Conservation (phyloP, 441 rosid species). For the Breynia disticha region DNA sequence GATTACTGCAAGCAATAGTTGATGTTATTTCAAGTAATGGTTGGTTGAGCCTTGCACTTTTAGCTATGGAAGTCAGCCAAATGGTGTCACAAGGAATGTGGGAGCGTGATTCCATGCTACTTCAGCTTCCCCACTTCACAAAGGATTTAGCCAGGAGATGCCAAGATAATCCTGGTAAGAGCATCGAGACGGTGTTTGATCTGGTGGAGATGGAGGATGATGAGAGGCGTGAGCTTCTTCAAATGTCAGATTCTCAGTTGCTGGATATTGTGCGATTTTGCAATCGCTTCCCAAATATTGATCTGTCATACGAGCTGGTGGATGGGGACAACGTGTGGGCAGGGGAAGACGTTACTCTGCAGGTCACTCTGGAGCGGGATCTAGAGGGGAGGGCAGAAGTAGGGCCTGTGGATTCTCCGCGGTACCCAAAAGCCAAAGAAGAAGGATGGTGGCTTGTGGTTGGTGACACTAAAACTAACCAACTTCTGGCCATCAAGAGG, state of each 20-base stretch:
- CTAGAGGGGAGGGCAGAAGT: constrained; percentile 79
- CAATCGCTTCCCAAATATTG: constrained; percentile 81
- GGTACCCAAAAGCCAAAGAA: constrained; percentile 79
- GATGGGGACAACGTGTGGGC: constrained; percentile 41
- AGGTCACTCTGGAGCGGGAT: constrained; percentile 67
- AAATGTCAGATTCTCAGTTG: constrained; percentile 55
- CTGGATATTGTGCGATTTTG: constrained; percentile 81
- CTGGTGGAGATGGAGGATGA: constrained; percentile 89
- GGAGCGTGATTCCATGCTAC: constrained; percentile 94
- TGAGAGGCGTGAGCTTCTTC: constrained; percentile 71
- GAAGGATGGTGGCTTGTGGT: constrained; percentile 99
- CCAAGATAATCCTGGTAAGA: constrained; percentile 76
- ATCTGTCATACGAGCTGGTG: constrained; percentile 59
- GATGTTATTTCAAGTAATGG: constrained; percentile 91
- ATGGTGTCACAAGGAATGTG: constrained; percentile 98
- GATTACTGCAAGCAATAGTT: constrained; percentile 84
- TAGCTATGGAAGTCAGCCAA: constrained; percentile 96
- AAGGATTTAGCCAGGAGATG: constrained; percentile 79
- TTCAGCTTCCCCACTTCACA: constrained; percentile 88
- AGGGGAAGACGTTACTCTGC: constrained; percentile 61
- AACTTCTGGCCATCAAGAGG: constrained; percentile 80
- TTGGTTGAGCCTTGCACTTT: constrained; percentile 81
- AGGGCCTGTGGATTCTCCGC: constrained; percentile 61
- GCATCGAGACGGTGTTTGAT: constrained; percentile 75
- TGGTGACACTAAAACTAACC: constrained; percentile 76